phyloP scores from a whole-genome alignment of 2,329 filamentous ascomycete species.

The Dactylonectria macrodidyma region DNA sequence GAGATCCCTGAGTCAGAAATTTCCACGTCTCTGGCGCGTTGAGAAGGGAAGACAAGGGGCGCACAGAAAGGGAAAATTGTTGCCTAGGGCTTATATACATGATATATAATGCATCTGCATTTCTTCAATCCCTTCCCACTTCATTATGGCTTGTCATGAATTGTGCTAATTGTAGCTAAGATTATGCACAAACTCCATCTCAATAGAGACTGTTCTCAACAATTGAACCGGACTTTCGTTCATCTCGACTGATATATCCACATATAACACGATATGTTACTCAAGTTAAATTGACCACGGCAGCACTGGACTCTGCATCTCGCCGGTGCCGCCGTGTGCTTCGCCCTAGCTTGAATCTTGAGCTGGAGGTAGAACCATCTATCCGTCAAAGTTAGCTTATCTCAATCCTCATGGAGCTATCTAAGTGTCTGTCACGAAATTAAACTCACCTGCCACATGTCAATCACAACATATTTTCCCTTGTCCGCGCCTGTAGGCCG shows the following conservation, averaged over 20 bases:
- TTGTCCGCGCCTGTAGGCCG: conserved; percentile 21
- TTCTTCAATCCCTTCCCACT: no score
- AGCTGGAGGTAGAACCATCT: conserved; percentile 35
- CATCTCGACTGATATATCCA: not conserved
- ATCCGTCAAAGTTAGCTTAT: not conserved
- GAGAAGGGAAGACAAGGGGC: no score
- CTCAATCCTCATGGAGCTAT: not conserved
- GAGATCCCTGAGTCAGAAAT: not conserved
- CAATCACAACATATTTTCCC: conserved; percentile 45
- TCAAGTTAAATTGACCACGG: conserved; percentile 14
- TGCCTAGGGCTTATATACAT: no score
- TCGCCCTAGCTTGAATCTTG: conserved; percentile 19
- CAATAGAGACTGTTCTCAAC: no score
- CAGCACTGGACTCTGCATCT: not conserved
- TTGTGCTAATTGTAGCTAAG: no score
- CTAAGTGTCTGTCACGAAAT: not conserved
- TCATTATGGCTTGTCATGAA: no score
- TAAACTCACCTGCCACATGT: conserved; percentile 44
- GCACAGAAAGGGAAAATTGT: no score
- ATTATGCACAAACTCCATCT: no score
- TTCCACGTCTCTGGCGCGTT: no score
- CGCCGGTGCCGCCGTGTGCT: not conserved
- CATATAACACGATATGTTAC: not conserved
- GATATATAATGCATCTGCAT: no score
- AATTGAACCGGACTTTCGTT: not conserved